These are phyloP conservation scores for Conoideocrella luteorostrata DNA, from an alignment of 2,329 filamentous ascomycete genomes.

Conservation along the genomic window DNA sequence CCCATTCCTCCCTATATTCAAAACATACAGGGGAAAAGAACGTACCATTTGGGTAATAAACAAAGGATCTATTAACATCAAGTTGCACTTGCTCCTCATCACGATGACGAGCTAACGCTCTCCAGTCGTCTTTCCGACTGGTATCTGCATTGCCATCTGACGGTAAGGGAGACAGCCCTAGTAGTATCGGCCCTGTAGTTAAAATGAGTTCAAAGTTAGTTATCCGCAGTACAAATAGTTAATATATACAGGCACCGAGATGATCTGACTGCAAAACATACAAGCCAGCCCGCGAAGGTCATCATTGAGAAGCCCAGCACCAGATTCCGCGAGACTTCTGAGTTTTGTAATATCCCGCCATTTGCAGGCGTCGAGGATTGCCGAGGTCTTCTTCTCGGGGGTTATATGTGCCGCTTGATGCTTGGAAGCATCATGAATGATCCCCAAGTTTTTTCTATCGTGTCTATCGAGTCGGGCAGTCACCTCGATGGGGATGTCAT, in stretches of 20 bases:
- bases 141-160: not conserved
- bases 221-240: slow-evolving; percentile 3
- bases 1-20: not conserved
- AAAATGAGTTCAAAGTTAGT: slow-evolving; percentile 6
- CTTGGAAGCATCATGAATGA: slow-evolving; percentile 7
- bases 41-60: slow-evolving; percentile 83
- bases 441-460: slow-evolving; percentile 3
- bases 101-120: slow-evolving; percentile 62
- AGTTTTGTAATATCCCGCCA: slow-evolving; percentile 50
- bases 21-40: not conserved
- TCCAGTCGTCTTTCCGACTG: slow-evolving; percentile 46
- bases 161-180: slow-evolving; percentile 32
- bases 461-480: slow-evolving; percentile 6
- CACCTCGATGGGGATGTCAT: slow-evolving; percentile 6
- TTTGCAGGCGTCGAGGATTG: slow-evolving; percentile 50
- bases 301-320: slow-evolving; percentile 63
- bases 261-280: slow-evolving; percentile 41
- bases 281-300: slow-evolving; percentile 67
- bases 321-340: slow-evolving; percentile 51
- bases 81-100: slow-evolving; percentile 90
- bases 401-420: slow-evolving; percentile 4
- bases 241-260: slow-evolving; percentile 3
- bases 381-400: slow-evolving; percentile 1
- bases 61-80: slow-evolving; percentile 93
- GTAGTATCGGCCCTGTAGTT: slow-evolving; percentile 53